Percentiles rank a stretch among this genome's conserved stretches.
phyloP scores from a whole-genome alignment of 225 moss, liverwort and hornwort genomes.

The Marchantia polymorpha region DNA sequence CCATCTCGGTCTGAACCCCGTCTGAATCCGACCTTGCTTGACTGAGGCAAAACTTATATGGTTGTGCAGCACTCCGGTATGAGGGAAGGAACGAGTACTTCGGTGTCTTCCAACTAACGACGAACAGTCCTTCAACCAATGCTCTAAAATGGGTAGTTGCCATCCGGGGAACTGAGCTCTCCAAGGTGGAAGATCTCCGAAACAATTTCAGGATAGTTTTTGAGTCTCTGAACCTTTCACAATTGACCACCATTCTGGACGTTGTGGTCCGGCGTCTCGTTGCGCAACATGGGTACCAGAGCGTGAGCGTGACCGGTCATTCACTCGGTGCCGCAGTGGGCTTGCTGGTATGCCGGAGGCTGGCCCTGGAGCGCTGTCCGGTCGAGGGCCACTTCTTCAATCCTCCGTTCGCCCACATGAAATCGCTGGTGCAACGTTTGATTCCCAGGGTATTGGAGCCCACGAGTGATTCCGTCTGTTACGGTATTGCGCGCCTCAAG shows the following conservation, averaged over 20 bases:
- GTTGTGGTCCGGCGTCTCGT: background rate
- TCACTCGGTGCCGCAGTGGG: too few species aligned
- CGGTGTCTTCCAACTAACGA: background rate
- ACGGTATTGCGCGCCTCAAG: too few species aligned
- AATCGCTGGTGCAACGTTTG: background rate
- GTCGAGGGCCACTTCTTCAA: too few species aligned
- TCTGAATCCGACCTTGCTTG: too few species aligned
- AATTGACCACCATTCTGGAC: background rate
- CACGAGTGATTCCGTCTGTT: too few species aligned
- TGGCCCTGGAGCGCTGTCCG: too few species aligned
- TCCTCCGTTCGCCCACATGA: background rate
- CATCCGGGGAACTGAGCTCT: background rate
- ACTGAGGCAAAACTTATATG: too few species aligned
- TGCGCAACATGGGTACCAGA: background rate
- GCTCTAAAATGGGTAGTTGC: slow-evolving; percentile 1
- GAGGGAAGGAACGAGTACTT: background rate
- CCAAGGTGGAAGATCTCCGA: background rate
- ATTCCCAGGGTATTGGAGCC: too few species aligned
- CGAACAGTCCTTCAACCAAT: background rate
- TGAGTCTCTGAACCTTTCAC: background rate
- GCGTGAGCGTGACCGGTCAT: background rate
- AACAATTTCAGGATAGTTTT: background rate
- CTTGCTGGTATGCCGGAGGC: too few species aligned
- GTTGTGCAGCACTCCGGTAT: background rate
- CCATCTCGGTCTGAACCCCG: too few species aligned